Base-by-base conservation (phyloP, 2,329 filamentous ascomycete genomes). In the Alternaria ethzedia region DNA sequence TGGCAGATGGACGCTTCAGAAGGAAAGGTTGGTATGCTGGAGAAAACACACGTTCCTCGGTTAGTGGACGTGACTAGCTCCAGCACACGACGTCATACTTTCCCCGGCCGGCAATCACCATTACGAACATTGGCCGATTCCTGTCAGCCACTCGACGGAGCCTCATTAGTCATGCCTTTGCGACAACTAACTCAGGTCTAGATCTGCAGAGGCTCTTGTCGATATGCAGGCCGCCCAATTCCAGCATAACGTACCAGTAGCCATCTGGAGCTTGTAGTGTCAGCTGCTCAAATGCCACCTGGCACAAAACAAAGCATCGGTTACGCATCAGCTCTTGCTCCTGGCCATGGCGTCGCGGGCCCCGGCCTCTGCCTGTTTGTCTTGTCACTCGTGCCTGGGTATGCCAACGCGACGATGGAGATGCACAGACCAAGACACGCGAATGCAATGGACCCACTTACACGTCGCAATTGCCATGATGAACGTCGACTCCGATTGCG, bases 31-130 rank as follows among this genome's bases (percentile, higher is more conserved):
- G 50, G 49, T 20, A 55, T 54, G 57, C 50, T 63, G n/a, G 50
- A 50, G 61, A 55, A 63, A 55, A 51, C 61, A 63, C 26, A 55
- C 44, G 61, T 63, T 63, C 61, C 57, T 63, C 61, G 61, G 61
- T 44, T 63, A 63, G 56, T 50, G 20, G 57, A 44, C 23, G 49
- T 52, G 46, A 47, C 56, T 63, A 63, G 61, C 56, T 60, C 36
- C 25, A 46, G 25, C n/a, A 54, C 15, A 62, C 58, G 64, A 61
- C 58, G 52, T 61, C 51, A 61, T 57, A 41, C 25, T 46, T 61
- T 36, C 52, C 45, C 52, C 51, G 17, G 54, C 30, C 55, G 47
- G 60, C 51, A 56, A 59, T 65, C 52, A 57, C 46, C 52, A 65
- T 63, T 63, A 65, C 59, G 52, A 57, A 55, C 44, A 65, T 51